Evolutionary conservation across 1,284 basidiomycete species (phyloP).

Genomic region (Lentinula novae-zelandiae): DNA sequence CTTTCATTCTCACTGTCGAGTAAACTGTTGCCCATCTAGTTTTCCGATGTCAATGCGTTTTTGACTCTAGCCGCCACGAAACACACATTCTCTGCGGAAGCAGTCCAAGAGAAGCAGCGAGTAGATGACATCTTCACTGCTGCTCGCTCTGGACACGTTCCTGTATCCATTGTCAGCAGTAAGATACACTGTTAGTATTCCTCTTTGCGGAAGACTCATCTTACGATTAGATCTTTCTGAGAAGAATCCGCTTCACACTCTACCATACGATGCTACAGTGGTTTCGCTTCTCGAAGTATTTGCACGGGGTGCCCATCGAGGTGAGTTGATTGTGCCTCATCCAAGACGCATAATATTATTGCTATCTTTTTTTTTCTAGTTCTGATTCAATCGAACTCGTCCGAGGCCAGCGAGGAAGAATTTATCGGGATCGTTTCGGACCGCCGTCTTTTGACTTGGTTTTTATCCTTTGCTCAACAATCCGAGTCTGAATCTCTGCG

Average conservation of each 20-base stretch:
- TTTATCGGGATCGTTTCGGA: constrained; percentile 63
- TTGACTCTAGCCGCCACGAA: constrained; percentile 73
- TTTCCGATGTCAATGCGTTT: constrained; percentile 79
- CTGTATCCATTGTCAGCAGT: constrained; percentile 75
- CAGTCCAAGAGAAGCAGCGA: constrained; percentile 53
- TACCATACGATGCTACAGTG: constrained; percentile 60
- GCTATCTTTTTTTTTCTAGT: constrained; percentile 31
- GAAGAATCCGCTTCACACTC: constrained; percentile 68
- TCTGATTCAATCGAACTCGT: constrained; percentile 40
- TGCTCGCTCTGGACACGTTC: constrained; percentile 65
- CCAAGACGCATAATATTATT: neutral
- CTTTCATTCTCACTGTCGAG: neutral
- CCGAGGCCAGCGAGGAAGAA: constrained; percentile 24
- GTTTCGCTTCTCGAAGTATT: constrained; percentile 63
- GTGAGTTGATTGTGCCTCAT: constrained; percentile 29
- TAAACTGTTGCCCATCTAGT: constrained; percentile 37
- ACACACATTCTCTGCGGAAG: constrained; percentile 59
- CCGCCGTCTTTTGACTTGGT: constrained; percentile 58
- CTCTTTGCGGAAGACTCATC: neutral
- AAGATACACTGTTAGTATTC: constrained; percentile 25
- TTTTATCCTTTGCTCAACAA: constrained; percentile 45
- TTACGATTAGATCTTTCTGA: constrained; percentile 62
- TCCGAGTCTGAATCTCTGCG: constrained; percentile 41
- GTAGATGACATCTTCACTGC: constrained; percentile 66
- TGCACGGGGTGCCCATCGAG: constrained; percentile 65